Conservation (phyloP, 1,139 yeast species). For the Hemisphaericaspora xylanilytica region DNA sequence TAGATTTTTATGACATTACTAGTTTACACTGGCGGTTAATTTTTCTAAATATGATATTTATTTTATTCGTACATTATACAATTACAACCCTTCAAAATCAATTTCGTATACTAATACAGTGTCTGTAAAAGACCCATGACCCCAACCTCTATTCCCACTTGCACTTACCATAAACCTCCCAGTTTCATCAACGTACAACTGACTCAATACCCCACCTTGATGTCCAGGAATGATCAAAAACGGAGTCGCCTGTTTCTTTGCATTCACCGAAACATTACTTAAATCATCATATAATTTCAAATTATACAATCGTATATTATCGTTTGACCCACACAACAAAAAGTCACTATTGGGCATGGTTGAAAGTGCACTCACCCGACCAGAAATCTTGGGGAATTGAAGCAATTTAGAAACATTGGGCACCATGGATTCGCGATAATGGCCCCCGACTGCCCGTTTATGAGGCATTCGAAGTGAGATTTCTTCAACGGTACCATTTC, state of each 20-base stretch:
- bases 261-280: slow-evolving; percentile 17
- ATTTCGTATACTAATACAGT: slow-evolving; percentile 79
- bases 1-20: background rate
- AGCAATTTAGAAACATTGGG: slow-evolving; percentile 58
- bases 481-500: slow-evolving; percentile 88
- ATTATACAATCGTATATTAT: slow-evolving; percentile 84
- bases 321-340: slow-evolving; percentile 83
- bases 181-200: slow-evolving; percentile 75
- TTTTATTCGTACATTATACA: background rate
- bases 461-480: slow-evolving; percentile 68
- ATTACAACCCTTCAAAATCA: slow-evolving; percentile 27
- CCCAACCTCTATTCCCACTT: slow-evolving; percentile 96
- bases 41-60: background rate
- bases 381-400: slow-evolving; percentile 83
- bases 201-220: slow-evolving; percentile 55
- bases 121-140: slow-evolving; percentile 75
- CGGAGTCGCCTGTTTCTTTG: slow-evolving; percentile 48
- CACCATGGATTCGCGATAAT: slow-evolving; percentile 22
- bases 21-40: background rate
- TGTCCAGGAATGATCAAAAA: slow-evolving; percentile 65
- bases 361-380: slow-evolving; percentile 81
- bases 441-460: slow-evolving; percentile 19
- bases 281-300: slow-evolving; percentile 52
- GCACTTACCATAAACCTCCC: slow-evolving; percentile 87
- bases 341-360: slow-evolving; percentile 82